Evolutionary conservation across 495 filamentous ascomycete species (phyloP).

Genomic region (Cenococcum geophilum): DNA sequence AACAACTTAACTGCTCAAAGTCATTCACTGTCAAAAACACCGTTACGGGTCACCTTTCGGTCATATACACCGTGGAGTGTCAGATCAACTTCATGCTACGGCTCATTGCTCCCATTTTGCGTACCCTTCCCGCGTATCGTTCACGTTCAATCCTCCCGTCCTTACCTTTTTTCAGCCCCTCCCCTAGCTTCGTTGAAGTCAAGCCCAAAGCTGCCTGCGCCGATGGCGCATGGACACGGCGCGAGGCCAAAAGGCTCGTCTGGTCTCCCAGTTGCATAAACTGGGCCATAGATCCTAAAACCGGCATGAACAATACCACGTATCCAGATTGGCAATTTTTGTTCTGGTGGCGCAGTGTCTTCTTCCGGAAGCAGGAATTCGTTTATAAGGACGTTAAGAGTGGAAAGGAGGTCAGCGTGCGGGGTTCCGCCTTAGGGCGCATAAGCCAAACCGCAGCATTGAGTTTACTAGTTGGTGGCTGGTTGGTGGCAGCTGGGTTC

Average conservation of each 20-base stretch:
- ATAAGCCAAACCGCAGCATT: not conserved
- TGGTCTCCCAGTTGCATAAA: conserved; percentile 31
- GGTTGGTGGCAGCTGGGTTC: not conserved
- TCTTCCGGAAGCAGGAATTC: conserved; percentile 18
- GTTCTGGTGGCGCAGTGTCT: conserved; percentile 34
- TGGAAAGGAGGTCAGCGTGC: conserved; percentile 3
- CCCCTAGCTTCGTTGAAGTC: conserved; percentile 27
- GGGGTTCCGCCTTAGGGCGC: not conserved
- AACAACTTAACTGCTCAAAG: not conserved
- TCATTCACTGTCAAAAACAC: conserved; percentile 21
- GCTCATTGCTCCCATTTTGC: conserved; percentile 30
- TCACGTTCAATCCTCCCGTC: conserved; percentile 11
- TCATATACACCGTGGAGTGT: conserved; percentile 38
- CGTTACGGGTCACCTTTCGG: conserved; percentile 34
- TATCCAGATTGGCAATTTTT: conserved; percentile 34
- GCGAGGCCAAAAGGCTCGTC: conserved; percentile 27
- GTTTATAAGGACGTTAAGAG: conserved; percentile 12
- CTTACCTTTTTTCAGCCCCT: not conserved
- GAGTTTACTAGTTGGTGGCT: not conserved
- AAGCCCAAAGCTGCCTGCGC: conserved; percentile 16
- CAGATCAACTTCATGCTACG: conserved; percentile 37
- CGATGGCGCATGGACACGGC: conserved; percentile 28
- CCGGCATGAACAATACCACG: conserved; percentile 34
- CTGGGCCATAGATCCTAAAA: conserved; percentile 34
- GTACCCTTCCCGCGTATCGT: conserved; percentile 16